Evolutionary conservation across 371 early-diverging fungal genomes (phyloP).

Genomic region (Dinochytrium kinnereticum): DNA sequence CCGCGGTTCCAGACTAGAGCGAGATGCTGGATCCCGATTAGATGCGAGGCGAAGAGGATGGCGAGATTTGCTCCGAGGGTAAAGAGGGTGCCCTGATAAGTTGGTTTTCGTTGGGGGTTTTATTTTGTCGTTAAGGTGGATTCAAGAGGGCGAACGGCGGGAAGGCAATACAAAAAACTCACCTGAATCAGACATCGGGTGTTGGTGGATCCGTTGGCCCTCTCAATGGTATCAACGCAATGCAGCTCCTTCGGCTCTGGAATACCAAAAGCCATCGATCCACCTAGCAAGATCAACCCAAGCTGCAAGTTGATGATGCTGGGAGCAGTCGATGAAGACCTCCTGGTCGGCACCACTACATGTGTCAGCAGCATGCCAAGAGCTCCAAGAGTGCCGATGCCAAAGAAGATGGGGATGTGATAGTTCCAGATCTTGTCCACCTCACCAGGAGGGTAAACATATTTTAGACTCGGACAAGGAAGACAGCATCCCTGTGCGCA

Average conservation of each 20-base stretch:
- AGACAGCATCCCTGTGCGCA: slow-evolving; percentile 8
- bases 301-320: neutral
- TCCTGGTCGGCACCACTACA: slow-evolving; percentile 2
- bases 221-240: neutral
- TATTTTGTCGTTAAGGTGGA: no score
- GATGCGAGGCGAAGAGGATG: neutral
- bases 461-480: slow-evolving; percentile 9
- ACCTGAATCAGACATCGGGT: slow-evolving; percentile 6
- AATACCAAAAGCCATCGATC: neutral
- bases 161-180: neutral
- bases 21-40: slow-evolving; percentile 3
- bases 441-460: neutral
- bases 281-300: slow-evolving; percentile 1
- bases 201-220: neutral
- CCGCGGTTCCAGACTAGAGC: slow-evolving; percentile 1
- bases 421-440: neutral
- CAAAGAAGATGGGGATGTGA: slow-evolving; percentile 3
- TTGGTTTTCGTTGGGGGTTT: no score
- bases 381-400: neutral
- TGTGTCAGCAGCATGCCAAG: slow-evolving; percentile 7
- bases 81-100: neutral
- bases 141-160: neutral
- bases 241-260: neutral
- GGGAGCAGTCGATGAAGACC: neutral
- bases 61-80: slow-evolving; percentile 1